A percentile compares a stretch with the other conserved stretches of the same genome.
These are phyloP conservation scores for Aphanomyces invadans DNA, from an alignment of 352 stramenopile species.

Conservation along the genomic window DNA sequence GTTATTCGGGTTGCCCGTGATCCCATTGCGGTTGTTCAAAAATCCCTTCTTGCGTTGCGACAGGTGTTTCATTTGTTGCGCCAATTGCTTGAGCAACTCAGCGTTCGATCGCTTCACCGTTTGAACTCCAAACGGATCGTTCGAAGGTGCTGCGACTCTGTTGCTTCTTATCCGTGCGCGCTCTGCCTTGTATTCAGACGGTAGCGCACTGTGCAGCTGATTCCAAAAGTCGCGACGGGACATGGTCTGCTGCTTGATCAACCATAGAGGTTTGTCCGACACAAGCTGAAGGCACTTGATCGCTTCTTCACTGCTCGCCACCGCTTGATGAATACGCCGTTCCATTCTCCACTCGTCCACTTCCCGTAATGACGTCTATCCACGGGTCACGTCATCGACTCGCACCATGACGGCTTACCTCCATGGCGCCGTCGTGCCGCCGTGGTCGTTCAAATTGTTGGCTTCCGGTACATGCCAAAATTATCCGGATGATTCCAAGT, in stretches of 20 bases:
- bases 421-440: too few relatives aligned
- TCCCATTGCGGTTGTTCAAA: neutral
- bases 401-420: slow-evolving; percentile 1
- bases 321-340: slow-evolving; percentile 4
- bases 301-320: slow-evolving; percentile 4
- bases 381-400: neutral
- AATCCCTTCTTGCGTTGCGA: slow-evolving; percentile 9
- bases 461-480: neutral
- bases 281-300: neutral
- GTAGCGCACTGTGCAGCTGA: slow-evolving; percentile 15
- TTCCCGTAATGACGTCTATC: slow-evolving; percentile 2
- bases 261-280: neutral
- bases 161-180: neutral
- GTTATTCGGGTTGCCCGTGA: too few relatives aligned
- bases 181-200: slow-evolving; percentile 16
- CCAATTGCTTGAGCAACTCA: slow-evolving; percentile 13
- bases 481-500: slow-evolving; percentile 11
- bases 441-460: neutral
- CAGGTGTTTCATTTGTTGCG: slow-evolving; percentile 16
- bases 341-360: slow-evolving; percentile 16
- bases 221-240: slow-evolving; percentile 22
- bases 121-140: slow-evolving; percentile 25
- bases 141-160: neutral
- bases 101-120: slow-evolving; percentile 13
- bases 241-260: neutral